These are phyloP conservation scores for Hyphochytrium catenoides DNA, from an alignment of 352 stramenopile genomes.

Conservation along the genomic window DNA sequence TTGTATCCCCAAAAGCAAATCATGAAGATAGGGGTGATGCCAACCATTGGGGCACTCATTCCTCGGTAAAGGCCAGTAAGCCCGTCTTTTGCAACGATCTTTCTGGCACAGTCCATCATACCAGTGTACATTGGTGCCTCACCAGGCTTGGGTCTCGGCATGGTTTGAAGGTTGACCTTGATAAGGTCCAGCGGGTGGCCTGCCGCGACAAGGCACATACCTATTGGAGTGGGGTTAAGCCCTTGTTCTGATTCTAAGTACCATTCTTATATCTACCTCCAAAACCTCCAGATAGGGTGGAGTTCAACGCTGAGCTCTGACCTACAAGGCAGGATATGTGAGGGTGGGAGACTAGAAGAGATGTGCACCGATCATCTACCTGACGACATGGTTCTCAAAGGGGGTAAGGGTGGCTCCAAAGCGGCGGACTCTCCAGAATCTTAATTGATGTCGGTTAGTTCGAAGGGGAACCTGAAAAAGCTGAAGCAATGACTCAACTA, in stretches of 20 bases:
- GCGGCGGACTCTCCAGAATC: no score
- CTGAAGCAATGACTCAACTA: no score
- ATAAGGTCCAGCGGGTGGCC: conserved; percentile 85
- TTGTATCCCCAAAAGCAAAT: conserved; percentile 95
- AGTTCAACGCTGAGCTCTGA: conserved; percentile 72
- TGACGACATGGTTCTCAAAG: no score
- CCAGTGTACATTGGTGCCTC: conserved; percentile 44
- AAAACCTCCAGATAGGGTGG: conserved; percentile 77
- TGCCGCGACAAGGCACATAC: conserved; percentile 68
- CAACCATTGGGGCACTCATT: conserved; percentile 80
- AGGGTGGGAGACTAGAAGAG: no score
- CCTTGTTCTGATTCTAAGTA: neutral
- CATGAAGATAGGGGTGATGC: conserved; percentile 85
- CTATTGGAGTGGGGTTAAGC: conserved; percentile 9
- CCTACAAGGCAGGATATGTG: no score
- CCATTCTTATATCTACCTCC: conserved; percentile 23
- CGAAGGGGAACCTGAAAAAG: no score
- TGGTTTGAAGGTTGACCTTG: conserved; percentile 83
- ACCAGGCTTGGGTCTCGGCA: conserved; percentile 31
- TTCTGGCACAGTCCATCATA: conserved; percentile 65
- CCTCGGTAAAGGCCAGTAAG: conserved; percentile 69
- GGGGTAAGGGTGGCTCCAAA: no score
- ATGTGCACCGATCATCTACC: no score
- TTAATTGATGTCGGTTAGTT: no score
- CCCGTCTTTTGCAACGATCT: conserved; percentile 79